Evolutionary conservation across 768 basidiomycete genomes (phyloP), one percentile per base, ranked within the genome.

Genomic region (Rossbeevera mucosa): DNA sequence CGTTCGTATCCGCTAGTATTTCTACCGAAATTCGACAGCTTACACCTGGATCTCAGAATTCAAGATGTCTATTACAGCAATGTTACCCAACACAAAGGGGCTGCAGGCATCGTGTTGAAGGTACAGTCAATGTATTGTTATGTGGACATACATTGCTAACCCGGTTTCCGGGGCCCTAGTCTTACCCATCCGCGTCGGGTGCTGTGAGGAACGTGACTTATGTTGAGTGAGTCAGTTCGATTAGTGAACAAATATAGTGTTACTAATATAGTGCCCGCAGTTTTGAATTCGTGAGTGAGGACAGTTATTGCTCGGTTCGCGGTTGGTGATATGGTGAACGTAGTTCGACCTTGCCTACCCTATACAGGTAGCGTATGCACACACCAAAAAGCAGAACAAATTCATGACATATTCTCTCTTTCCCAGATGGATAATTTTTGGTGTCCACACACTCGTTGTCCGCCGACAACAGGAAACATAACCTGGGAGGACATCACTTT

Each of bases 1-100:
- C 14, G 53, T 59, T 8, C 2, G 57, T 53, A 12, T 21, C n/a
- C 38, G 4, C 6, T 20, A 22, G 14, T 31, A 4, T 25, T 2
- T 16, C 1, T 20, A 38, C 33, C 20, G 18, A n/a, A 18, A 8
- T 7, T 6, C 51, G 36, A 63, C 30, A 26, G 4, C 12, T 6
- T 20, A 8, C 11, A 8, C 5, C 18, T 7, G 2, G 12, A 18
- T 33, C 5, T 21, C 21, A 52, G 58, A 16, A 45, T 56, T 29
- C 54, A 50, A 6, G 52, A 56, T 28, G 33, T 56, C 6, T 43
- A 38, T 50, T 51, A 63, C 43, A 51, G 48, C 5, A 56, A 56
- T 12, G 50, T 53, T 42, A 48, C 51, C 12, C 47, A 28, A 14
- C 0, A 24, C 28, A 5, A 16, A 5, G 47, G 57, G 6, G 20